Conservation (phyloP, 2,329 filamentous ascomycete genomes). For the Laburnicola sp. region DNA sequence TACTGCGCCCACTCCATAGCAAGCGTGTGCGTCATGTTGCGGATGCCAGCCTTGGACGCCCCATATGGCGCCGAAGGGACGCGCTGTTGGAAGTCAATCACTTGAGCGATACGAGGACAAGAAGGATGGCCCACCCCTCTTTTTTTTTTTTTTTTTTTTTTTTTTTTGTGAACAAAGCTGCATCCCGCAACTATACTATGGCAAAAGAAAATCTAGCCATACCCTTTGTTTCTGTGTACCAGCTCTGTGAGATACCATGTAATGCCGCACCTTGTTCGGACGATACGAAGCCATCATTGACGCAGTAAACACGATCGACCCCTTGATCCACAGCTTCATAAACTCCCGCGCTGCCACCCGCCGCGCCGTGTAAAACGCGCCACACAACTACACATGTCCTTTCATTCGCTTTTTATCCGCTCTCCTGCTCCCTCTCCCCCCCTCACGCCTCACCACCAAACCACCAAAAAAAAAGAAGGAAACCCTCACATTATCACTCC, state of each 20-base stretch:
- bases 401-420: not conserved
- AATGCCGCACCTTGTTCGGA: conserved; percentile 51
- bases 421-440: not conserved
- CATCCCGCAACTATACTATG: too few relatives aligned
- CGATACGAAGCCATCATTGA: conserved; percentile 54
- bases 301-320: conserved; percentile 53
- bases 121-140: too few relatives aligned
- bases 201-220: too few relatives aligned
- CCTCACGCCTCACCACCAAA: not conserved
- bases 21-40: conserved; percentile 50
- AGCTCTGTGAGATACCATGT: too few relatives aligned
- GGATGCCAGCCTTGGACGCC: conserved; percentile 50
- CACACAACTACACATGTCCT: conserved; percentile 38
- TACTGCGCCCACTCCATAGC: conserved; percentile 48
- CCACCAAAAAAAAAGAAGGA: conserved; percentile 4
- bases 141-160: too few relatives aligned
- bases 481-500: conserved; percentile 48
- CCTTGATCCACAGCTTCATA: conserved; percentile 51
- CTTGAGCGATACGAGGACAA: not conserved
- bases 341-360: conserved; percentile 50
- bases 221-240: too few relatives aligned
- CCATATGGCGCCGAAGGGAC: conserved; percentile 49
- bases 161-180: too few relatives aligned
- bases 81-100: conserved; percentile 18
- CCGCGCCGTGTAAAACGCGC: conserved; percentile 52